Evolutionary conservation across 2,329 filamentous ascomycete species (phyloP).

Genomic region (Cercospora berteroae): DNA sequence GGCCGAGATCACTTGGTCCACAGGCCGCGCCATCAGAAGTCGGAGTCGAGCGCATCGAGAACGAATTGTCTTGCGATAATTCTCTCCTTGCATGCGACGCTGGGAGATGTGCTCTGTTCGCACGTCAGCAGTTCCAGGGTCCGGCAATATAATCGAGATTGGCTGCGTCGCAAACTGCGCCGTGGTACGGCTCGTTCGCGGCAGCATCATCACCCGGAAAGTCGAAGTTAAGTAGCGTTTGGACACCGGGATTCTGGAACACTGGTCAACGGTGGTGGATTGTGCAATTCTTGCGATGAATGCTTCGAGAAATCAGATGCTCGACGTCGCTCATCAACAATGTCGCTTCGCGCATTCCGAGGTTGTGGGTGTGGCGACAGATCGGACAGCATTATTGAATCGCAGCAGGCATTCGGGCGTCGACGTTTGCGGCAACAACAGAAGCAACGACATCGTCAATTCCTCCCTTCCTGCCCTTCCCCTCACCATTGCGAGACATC

Average conservation of each 20-base stretch:
- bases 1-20: slow-evolving; percentile 5
- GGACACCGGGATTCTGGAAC: slow-evolving; percentile 12
- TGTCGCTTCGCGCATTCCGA: not conserved
- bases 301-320: not conserved
- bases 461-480: not conserved
- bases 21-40: slow-evolving; percentile 1
- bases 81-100: not conserved
- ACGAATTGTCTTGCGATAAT: not conserved
- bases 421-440: slow-evolving; percentile 1
- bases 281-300: not conserved
- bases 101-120: not conserved
- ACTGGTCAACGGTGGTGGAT: not conserved
- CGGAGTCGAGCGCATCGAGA: not conserved
- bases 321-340: not conserved
- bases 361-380: not conserved
- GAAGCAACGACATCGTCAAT: not conserved
- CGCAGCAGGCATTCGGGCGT: not conserved
- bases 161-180: not conserved
- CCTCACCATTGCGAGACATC: not conserved
- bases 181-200: slow-evolving; percentile 4
- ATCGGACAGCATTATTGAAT: not conserved
- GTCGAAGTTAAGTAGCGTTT: not conserved
- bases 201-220: not conserved
- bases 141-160: slow-evolving; percentile 2
- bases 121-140: slow-evolving; percentile 1